These are phyloP conservation scores for Stagonosporopsis chrysanthemi DNA, from an alignment of 2,329 filamentous ascomycete species.

Conservation along the genomic window DNA sequence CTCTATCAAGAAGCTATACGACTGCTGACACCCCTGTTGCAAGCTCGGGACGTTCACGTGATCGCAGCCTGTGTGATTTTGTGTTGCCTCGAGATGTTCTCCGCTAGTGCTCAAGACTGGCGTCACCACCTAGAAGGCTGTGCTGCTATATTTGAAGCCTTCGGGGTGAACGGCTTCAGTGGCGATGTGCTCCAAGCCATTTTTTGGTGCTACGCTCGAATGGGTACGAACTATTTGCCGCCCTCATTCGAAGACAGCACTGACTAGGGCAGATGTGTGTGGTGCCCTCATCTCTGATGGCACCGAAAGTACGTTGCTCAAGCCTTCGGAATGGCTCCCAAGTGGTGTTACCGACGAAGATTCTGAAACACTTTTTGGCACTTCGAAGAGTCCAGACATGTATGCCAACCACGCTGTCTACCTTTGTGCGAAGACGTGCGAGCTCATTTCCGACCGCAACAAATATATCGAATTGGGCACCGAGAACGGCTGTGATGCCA, in stretches of 20 bases:
- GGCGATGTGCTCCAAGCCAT: slow-evolving; percentile 60
- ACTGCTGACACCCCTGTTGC: slow-evolving; percentile 57
- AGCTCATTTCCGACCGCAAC: slow-evolving; percentile 60
- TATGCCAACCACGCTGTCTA: slow-evolving; percentile 62
- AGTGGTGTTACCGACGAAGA: slow-evolving; percentile 29
- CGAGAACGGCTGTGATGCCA: slow-evolving; percentile 54
- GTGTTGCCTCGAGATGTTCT: slow-evolving; percentile 62
- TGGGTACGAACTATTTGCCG: slow-evolving; percentile 48
- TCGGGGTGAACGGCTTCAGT: slow-evolving; percentile 60
- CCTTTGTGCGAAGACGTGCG: slow-evolving; percentile 56
- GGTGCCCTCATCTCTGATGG: slow-evolving; percentile 61
- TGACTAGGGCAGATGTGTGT: slow-evolving; percentile 52
- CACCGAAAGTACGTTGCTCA: slow-evolving; percentile 58
- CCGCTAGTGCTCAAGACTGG: slow-evolving; percentile 54
- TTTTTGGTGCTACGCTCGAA: slow-evolving; percentile 64
- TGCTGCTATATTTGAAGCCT: slow-evolving; percentile 59
- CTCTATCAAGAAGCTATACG: slow-evolving; percentile 63
- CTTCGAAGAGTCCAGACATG: slow-evolving; percentile 51
- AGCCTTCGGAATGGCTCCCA: slow-evolving; percentile 57
- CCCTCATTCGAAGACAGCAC: background rate
- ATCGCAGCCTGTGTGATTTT: slow-evolving; percentile 63
- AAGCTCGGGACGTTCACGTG: slow-evolving; percentile 58
- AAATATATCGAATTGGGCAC: slow-evolving; percentile 58
- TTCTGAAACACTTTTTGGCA: slow-evolving; percentile 46
- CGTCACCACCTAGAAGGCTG: slow-evolving; percentile 62